phyloP scores from a whole-genome alignment of 2,329 filamentous ascomycete genomes.

The Monosporascus ibericus region DNA sequence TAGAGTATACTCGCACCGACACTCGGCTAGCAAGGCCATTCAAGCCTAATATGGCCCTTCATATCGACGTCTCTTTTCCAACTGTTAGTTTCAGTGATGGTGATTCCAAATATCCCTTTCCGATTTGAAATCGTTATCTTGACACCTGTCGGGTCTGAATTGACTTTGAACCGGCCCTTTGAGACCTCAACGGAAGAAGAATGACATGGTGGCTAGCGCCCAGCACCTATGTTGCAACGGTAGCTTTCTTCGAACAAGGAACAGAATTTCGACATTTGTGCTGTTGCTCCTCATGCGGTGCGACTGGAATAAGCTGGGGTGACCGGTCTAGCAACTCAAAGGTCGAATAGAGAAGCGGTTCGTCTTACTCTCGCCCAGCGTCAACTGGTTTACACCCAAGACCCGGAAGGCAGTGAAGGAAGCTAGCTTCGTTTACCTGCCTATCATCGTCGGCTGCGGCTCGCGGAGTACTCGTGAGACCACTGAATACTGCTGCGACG shows the following conservation, averaged over 20 bases:
- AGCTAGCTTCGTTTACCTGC: slow-evolving; percentile 58
- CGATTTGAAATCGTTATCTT: slow-evolving; percentile 15
- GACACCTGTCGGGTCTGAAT: slow-evolving; percentile 11
- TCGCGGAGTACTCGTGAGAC: slow-evolving; percentile 69
- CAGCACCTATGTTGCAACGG: slow-evolving; percentile 67
- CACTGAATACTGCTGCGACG: slow-evolving; percentile 63
- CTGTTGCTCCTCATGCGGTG: slow-evolving; percentile 56
- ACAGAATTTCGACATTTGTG: slow-evolving; percentile 59
- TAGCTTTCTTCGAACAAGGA: slow-evolving; percentile 63
- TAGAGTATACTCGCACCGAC: background rate
- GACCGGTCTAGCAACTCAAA: slow-evolving; percentile 68
- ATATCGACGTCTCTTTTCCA: slow-evolving; percentile 30
- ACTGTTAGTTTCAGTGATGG: slow-evolving; percentile 26
- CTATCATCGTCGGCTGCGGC: slow-evolving; percentile 71
- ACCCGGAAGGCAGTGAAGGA: slow-evolving; percentile 65
- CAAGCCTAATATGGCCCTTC: slow-evolving; percentile 26
- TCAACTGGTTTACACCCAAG: slow-evolving; percentile 57
- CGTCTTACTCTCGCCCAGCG: slow-evolving; percentile 69
- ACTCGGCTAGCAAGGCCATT: background rate
- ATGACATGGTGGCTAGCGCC: slow-evolving; percentile 33
- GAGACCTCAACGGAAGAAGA: slow-evolving; percentile 22
- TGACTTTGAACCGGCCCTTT: slow-evolving; percentile 20
- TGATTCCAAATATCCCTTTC: slow-evolving; percentile 20
- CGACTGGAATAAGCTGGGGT: slow-evolving; percentile 70
- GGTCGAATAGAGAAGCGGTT: slow-evolving; percentile 78